phyloP scores from a whole-genome alignment of 2,329 filamentous ascomycete genomes.

The Monosporascus sp. region DNA sequence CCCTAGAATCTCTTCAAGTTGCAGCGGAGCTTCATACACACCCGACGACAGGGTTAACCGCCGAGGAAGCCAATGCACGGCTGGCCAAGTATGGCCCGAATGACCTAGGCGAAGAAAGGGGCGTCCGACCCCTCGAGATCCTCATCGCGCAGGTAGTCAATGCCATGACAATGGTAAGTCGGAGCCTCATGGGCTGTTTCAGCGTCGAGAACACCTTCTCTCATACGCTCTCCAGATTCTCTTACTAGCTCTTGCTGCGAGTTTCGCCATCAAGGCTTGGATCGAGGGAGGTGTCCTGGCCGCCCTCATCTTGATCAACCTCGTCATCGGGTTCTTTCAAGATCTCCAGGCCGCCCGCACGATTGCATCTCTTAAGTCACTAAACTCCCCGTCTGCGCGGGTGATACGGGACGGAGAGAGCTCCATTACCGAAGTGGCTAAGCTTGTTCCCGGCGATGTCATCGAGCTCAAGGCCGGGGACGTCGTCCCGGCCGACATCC shows the following conservation, averaged over 20 bases:
- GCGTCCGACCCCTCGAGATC: constrained; percentile 53
- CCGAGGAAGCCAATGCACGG: constrained; percentile 44
- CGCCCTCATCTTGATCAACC: constrained; percentile 62
- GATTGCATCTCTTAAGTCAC: constrained; percentile 54
- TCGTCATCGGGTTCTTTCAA: constrained; percentile 60
- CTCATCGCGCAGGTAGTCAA: constrained; percentile 53
- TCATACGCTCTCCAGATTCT: too few relatives aligned
- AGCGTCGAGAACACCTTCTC: too few relatives aligned
- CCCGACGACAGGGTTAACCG: constrained; percentile 47
- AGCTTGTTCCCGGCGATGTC: constrained; percentile 62
- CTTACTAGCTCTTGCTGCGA: too few relatives aligned
- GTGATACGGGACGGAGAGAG: constrained; percentile 49
- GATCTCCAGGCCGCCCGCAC: constrained; percentile 58
- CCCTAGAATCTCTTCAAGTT: constrained; percentile 43
- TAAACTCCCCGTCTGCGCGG: constrained; percentile 55
- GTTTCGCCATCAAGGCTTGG: constrained; percentile 58
- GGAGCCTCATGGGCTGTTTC: too few relatives aligned
- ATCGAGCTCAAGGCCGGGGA: constrained; percentile 59
- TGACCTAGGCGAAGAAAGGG: constrained; percentile 41
- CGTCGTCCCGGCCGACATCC: constrained; percentile 64
- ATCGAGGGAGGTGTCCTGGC: constrained; percentile 60
- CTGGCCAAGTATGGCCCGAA: constrained; percentile 53
- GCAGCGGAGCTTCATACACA: constrained; percentile 48
- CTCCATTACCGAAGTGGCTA: constrained; percentile 48
- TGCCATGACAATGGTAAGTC: constrained; percentile 48